These are phyloP conservation scores for Fusarium graminum DNA, from an alignment of 2,329 filamentous ascomycete genomes.

Conservation along the genomic window DNA sequence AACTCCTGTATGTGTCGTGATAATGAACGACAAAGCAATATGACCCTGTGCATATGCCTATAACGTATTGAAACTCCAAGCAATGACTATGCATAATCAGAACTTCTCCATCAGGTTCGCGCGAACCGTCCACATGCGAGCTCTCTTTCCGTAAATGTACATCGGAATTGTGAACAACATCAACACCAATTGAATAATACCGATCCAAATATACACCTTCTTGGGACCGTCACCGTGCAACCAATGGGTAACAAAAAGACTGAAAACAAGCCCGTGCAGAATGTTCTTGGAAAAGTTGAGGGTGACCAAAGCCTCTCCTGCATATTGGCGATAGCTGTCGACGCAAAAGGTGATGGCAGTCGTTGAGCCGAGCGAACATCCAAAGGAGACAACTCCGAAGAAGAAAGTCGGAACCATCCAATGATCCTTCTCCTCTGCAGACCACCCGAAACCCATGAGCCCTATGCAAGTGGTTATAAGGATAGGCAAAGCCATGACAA, in stretches of 20 bases:
- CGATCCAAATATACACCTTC: slow-evolving; percentile 83
- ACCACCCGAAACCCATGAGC: slow-evolving; percentile 98
- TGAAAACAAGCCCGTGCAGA: slow-evolving; percentile 89
- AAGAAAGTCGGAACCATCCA: slow-evolving; percentile 96
- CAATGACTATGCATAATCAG: slow-evolving; percentile 39
- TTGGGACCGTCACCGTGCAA: slow-evolving; percentile 80
- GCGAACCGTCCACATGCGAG: slow-evolving; percentile 92
- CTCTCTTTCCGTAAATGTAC: slow-evolving; percentile 93
- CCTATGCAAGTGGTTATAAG: slow-evolving; percentile 83
- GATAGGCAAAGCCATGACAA: slow-evolving; percentile 88
- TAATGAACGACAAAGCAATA: slow-evolving; percentile 10
- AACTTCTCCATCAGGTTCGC: slow-evolving; percentile 88
- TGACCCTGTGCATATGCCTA: slow-evolving; percentile 6
- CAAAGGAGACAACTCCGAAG: slow-evolving; percentile 92
- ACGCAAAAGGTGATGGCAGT: slow-evolving; percentile 95
- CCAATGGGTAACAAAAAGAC: slow-evolving; percentile 90
- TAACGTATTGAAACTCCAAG: slow-evolving; percentile 22
- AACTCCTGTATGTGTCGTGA: slow-evolving; percentile 9
- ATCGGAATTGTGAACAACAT: slow-evolving; percentile 85
- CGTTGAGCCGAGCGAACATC: slow-evolving; percentile 89
- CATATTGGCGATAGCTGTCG: slow-evolving; percentile 92
- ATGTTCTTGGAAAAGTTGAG: slow-evolving; percentile 96
- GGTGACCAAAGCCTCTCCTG: slow-evolving; percentile 92
- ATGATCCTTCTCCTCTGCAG: slow-evolving; percentile 76
- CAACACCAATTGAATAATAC: slow-evolving; percentile 84